Conservation (phyloP, 805 yeast species). For the Kuraishia hungarica region DNA sequence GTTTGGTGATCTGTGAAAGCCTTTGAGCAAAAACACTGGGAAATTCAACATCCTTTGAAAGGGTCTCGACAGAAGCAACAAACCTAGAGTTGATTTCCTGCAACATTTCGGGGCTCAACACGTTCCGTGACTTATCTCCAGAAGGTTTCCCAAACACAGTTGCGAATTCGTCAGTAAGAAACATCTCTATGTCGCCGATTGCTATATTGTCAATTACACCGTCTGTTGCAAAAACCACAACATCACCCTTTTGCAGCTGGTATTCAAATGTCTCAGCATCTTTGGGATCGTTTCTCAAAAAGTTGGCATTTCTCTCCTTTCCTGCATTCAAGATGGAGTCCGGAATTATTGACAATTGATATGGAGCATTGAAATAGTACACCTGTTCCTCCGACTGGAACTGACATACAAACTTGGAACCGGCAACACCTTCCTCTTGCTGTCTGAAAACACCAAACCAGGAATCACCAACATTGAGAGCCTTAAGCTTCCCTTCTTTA, state of each 20-base stretch:
- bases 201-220: constrained; percentile 86
- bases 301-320: constrained; percentile 45
- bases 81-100: constrained; percentile 42
- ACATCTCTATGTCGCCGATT: constrained; percentile 61
- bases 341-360: constrained; percentile 83
- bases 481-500: constrained; percentile 40
- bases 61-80: constrained; percentile 55
- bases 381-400: constrained; percentile 70
- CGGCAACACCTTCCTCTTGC: constrained; percentile 6
- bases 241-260: constrained; percentile 61
- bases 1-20: constrained; percentile 55
- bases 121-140: constrained; percentile 2
- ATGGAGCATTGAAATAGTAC: constrained; percentile 87
- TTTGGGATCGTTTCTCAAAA: constrained; percentile 62
- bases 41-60: constrained; percentile 64
- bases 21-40: constrained; percentile 86
- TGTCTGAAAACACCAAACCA: constrained; percentile 82
- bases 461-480: constrained; percentile 89
- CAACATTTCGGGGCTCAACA: constrained; percentile 21
- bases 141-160: constrained; percentile 12
- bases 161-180: constrained; percentile 46
- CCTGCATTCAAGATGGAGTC: constrained; percentile 44
- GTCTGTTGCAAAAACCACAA: constrained; percentile 84
- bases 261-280: constrained; percentile 62
- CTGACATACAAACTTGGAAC: constrained; percentile 33